Base-by-base conservation (phyloP, 208 protist species). In the Leishmania amazonensis region DNA sequence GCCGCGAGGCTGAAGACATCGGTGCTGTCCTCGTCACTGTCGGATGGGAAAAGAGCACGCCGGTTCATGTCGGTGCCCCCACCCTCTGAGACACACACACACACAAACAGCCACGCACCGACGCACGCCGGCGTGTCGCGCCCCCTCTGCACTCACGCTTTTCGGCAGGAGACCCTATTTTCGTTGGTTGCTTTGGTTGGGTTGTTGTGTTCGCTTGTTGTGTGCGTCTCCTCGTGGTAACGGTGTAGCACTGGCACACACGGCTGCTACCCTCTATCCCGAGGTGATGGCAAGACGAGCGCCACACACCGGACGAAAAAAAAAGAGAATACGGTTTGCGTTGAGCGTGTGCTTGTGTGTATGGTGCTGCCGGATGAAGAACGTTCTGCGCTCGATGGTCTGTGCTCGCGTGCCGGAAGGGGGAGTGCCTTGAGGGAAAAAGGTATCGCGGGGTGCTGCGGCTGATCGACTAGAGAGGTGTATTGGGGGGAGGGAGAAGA, bases 1-100 rank as follows among this genome's bases (percentile, higher is more conserved):
- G 24, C 70, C 3, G 70, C 42, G 24, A 51, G 11, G 28, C 11
- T 17, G 3, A 53, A 28, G 9, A 21, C 38, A 17, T 35, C 70
- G 3, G 5, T 28, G 11, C 3, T 42, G 53, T 76, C 73, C 35
- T 76, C 73, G 51, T 84, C 85, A 58, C 73, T 84, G 62, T 86
- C 83, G 28, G 75, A 65, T 42, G 54, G 60, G 11, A 84, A 85
- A 31, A 83, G 65, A 9, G 38, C 35, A 0, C 65, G 72, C 49
- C 76, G 60, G 19, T 38, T 68, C 84, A 87, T 87, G 35, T 5
- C 19, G 19, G 35, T 31, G 45, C 13, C 42, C 2, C 67, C 67
- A 3, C 40, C 40, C 40, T 47, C 38, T 17, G 21, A 47, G 21
- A 47, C 31, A 31, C 31, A 68, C 31, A 68, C 31, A 19, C 62